Evolutionary conservation across 352 stramenopile species (phyloP).

Genomic region (Phytophthora melonis): DNA sequence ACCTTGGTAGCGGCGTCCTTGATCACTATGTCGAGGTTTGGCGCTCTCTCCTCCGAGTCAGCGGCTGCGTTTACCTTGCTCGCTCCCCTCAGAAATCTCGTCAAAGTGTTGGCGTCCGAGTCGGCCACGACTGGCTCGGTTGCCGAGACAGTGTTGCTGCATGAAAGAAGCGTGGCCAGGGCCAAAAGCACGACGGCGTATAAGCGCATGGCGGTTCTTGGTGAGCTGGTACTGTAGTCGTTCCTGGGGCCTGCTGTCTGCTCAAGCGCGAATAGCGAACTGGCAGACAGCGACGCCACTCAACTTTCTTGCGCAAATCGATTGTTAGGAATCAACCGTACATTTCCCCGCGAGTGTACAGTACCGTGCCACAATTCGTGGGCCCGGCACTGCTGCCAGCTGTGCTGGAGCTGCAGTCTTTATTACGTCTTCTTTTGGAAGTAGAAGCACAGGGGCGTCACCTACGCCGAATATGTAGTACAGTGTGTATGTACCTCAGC

Average conservation of each 20-base stretch:
- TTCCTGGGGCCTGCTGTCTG: not conserved
- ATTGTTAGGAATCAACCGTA: not conserved
- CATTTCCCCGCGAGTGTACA: not conserved
- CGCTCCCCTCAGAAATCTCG: not conserved
- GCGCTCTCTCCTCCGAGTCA: constrained; percentile 1
- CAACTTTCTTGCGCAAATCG: constrained; percentile 16
- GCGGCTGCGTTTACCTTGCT: not conserved
- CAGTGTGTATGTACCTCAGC: too few relatives aligned
- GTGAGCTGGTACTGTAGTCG: not conserved
- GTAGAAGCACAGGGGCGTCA: too few relatives aligned
- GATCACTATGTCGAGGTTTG: constrained; percentile 7
- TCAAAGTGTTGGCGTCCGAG: not conserved
- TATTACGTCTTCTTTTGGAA: too few relatives aligned
- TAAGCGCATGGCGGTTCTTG: not conserved
- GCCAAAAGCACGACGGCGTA: not conserved
- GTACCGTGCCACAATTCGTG: too few relatives aligned
- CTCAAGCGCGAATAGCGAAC: not conserved
- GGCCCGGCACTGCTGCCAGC: too few relatives aligned
- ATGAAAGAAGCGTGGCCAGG: not conserved
- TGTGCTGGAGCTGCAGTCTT: too few relatives aligned
- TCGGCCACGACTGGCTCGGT: not conserved
- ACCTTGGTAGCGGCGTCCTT: constrained; percentile 1
- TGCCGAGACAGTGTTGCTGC: not conserved
- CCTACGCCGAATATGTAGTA: too few relatives aligned
- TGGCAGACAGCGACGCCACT: not conserved